phyloP scores from a whole-genome alignment of 2,329 filamentous ascomycete species.

The Talaromyces sp. region DNA sequence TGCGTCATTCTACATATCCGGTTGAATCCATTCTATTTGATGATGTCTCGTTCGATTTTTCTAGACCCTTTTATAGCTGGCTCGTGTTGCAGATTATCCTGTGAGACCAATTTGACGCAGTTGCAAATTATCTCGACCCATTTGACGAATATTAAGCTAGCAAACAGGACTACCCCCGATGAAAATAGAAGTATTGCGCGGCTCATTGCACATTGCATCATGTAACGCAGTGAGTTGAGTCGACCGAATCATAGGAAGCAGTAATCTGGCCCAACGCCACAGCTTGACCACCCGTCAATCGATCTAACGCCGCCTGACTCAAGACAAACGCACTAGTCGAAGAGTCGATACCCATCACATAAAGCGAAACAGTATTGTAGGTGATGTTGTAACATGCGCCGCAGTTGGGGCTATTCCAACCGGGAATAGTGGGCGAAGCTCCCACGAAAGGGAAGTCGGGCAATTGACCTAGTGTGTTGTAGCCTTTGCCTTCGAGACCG shows the following conservation, averaged over 20 bases:
- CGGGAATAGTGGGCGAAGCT: constrained; percentile 46
- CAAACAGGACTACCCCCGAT: not conserved
- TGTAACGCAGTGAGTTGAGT: constrained; percentile 14
- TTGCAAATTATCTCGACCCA: not conserved
- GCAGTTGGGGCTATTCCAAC: constrained; percentile 49
- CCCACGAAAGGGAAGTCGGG: constrained; percentile 50
- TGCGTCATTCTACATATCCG: not conserved
- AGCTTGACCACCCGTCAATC: constrained; percentile 48
- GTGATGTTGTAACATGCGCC: constrained; percentile 53
- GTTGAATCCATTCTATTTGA: not conserved
- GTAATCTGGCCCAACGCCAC: constrained; percentile 42
- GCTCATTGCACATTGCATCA: not conserved
- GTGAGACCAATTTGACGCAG: not conserved
- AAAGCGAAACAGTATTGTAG: constrained; percentile 46
- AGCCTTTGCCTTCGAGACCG: constrained; percentile 33
- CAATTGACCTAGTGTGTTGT: constrained; percentile 42
- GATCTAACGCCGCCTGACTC: constrained; percentile 48
- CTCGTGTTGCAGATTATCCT: too few relatives aligned
- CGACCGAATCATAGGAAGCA: constrained; percentile 28
- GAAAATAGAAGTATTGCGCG: not conserved
- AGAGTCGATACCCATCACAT: constrained; percentile 50
- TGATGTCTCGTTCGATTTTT: not conserved
- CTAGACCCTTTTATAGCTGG: not conserved
- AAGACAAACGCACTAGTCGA: constrained; percentile 49
- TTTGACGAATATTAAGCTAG: not conserved